Evolutionary conservation across 2,329 filamentous ascomycete genomes (phyloP).

Genomic region (Claviceps sp.): DNA sequence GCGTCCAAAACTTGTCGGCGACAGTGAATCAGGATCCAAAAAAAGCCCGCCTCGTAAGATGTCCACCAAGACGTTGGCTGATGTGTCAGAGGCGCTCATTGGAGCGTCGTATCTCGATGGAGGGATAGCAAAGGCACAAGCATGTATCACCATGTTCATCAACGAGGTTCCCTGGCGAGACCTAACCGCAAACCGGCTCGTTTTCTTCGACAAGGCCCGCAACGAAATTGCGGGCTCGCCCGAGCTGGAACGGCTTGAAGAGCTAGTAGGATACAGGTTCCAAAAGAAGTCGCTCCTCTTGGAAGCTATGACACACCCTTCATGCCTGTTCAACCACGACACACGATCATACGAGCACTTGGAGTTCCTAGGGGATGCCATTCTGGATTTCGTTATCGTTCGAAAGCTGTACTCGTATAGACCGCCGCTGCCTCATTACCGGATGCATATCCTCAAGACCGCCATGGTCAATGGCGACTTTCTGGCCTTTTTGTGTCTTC

Average conservation of each 20-base stretch:
- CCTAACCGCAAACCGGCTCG: constrained; percentile 25
- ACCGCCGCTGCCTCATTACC: constrained; percentile 29
- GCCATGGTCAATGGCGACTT: constrained; percentile 71
- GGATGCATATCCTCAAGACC: constrained; percentile 67
- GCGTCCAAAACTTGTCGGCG: constrained; percentile 42
- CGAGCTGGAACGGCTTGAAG: constrained; percentile 40
- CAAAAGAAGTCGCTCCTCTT: constrained; percentile 51
- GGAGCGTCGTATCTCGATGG: constrained; percentile 62
- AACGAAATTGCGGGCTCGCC: constrained; percentile 21
- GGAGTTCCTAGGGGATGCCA: constrained; percentile 77
- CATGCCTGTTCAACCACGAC: constrained; percentile 32
- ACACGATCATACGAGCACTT: constrained; percentile 50
- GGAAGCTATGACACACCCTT: constrained; percentile 72
- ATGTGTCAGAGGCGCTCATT: constrained; percentile 76
- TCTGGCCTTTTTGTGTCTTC: constrained; percentile 62
- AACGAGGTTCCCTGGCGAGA: constrained; percentile 41
- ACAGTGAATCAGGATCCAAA: constrained; percentile 7
- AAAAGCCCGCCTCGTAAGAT: constrained; percentile 23
- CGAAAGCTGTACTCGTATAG: constrained; percentile 37
- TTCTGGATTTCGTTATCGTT: constrained; percentile 69
- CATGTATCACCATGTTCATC: constrained; percentile 54
- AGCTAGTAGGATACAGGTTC: constrained; percentile 60
- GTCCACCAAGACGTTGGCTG: constrained; percentile 70
- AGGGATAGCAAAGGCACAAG: constrained; percentile 46
- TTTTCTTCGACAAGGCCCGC: constrained; percentile 30